These are phyloP conservation scores for Fusarium caatingaense DNA, from an alignment of 2,329 filamentous ascomycete genomes.

Conservation along the genomic window DNA sequence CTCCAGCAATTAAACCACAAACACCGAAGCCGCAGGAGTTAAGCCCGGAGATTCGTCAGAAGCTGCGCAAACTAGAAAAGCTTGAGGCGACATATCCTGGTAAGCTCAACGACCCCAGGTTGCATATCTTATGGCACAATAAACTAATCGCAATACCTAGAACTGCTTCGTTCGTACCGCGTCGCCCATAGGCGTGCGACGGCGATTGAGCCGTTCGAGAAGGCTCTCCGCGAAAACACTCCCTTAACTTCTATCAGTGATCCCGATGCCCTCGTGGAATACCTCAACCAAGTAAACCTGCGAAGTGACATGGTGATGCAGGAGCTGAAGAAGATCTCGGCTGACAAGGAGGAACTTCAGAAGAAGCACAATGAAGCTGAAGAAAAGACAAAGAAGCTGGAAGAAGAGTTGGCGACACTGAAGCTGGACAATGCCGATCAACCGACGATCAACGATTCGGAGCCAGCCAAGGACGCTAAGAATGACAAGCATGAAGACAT, in stretches of 20 bases:
- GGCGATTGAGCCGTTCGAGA: slow-evolving; percentile 93
- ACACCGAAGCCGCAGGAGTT: slow-evolving; percentile 62
- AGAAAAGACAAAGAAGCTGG: slow-evolving; percentile 69
- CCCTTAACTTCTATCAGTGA: slow-evolving; percentile 90
- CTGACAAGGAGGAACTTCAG: slow-evolving; percentile 83
- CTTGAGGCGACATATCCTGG: slow-evolving; percentile 88
- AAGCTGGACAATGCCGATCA: slow-evolving; percentile 51
- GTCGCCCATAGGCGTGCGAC: slow-evolving; percentile 88
- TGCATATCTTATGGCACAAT: background rate
- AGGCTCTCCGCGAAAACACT: slow-evolving; percentile 89
- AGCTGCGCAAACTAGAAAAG: slow-evolving; percentile 88
- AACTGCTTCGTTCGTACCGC: slow-evolving; percentile 90
- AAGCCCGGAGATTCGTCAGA: slow-evolving; percentile 78
- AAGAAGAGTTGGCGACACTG: slow-evolving; percentile 70
- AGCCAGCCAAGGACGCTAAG: slow-evolving; percentile 43
- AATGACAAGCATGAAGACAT: slow-evolving; percentile 48
- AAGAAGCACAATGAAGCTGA: slow-evolving; percentile 78
- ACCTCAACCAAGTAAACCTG: slow-evolving; percentile 85
- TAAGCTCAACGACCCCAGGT: slow-evolving; percentile 52
- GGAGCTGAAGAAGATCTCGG: slow-evolving; percentile 87
- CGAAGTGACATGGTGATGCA: slow-evolving; percentile 95
- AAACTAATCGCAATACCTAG: slow-evolving; percentile 49
- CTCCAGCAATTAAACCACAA: slow-evolving; percentile 27
- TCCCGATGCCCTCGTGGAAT: slow-evolving; percentile 85
- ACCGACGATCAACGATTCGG: slow-evolving; percentile 47